phyloP scores from a whole-genome alignment of 2,329 filamentous ascomycete genomes.

The Mollisia scopiformis region DNA sequence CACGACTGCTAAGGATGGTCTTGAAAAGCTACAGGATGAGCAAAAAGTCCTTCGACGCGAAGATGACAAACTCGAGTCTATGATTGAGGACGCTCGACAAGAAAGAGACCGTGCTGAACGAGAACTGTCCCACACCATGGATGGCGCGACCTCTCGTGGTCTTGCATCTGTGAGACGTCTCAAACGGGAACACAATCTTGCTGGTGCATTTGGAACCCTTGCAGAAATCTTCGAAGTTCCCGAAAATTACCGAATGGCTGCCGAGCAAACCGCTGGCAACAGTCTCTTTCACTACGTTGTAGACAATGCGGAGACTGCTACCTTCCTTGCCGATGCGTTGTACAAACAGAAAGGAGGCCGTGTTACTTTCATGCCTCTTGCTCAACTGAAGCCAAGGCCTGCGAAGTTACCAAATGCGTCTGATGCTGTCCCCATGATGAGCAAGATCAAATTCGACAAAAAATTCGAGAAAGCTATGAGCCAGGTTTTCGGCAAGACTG shows the following conservation, averaged over 20 bases:
- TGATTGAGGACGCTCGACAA: constrained; percentile 73
- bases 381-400: constrained; percentile 72
- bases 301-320: constrained; percentile 87
- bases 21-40: constrained; percentile 82
- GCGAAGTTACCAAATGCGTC: constrained; percentile 81
- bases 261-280: constrained; percentile 89
- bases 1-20: constrained; percentile 74
- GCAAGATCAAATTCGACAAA: constrained; percentile 79
- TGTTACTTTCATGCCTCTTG: constrained; percentile 93
- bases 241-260: constrained; percentile 83
- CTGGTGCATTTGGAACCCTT: constrained; percentile 88
- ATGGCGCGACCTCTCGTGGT: constrained; percentile 83
- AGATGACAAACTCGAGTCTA: constrained; percentile 81
- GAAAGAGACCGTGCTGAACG: constrained; percentile 80
- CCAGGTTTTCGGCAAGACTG: constrained; percentile 93
- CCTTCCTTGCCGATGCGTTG: constrained; percentile 76
- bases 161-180: constrained; percentile 85
- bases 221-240: constrained; percentile 89
- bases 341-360: constrained; percentile 81
- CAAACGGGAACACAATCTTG: constrained; percentile 76
- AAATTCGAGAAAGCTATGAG: constrained; percentile 84
- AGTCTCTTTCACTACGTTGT: constrained; percentile 97
- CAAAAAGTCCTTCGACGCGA: constrained; percentile 87
- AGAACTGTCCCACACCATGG: constrained; percentile 82
- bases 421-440: constrained; percentile 85